phyloP scores from a whole-genome alignment of 2,329 filamentous ascomycete species.

The Fusarium devonianum region DNA sequence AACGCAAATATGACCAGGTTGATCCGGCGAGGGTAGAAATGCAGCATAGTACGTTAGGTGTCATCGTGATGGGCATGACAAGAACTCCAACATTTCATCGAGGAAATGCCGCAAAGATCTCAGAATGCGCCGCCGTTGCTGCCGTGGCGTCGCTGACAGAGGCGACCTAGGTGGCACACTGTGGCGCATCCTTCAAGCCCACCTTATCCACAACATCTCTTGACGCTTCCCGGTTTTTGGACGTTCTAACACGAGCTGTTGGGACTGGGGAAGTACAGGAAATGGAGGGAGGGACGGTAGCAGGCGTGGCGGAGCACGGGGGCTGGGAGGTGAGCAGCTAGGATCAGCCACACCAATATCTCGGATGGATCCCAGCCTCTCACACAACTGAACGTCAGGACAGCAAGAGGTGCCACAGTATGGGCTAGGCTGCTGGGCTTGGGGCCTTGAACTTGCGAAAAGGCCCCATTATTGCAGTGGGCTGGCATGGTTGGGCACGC shows the following conservation, averaged over 20 bases:
- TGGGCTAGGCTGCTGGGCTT: neutral
- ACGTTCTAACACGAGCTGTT: slow-evolving; percentile 23
- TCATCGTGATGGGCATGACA: slow-evolving; percentile 12
- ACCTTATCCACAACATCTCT: slow-evolving; percentile 13
- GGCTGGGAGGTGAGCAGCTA: slow-evolving; percentile 22
- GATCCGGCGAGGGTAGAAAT: slow-evolving; percentile 3
- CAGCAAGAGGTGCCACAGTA: slow-evolving; percentile 29
- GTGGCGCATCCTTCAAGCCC: slow-evolving; percentile 30
- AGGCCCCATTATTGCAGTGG: neutral
- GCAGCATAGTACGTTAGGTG: too few species aligned
- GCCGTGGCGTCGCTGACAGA: slow-evolving; percentile 27
- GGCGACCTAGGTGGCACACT: slow-evolving; percentile 32
- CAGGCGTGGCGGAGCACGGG: slow-evolving; percentile 30
- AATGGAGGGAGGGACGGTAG: slow-evolving; percentile 16
- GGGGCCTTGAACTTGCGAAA: neutral
- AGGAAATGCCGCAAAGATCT: slow-evolving; percentile 1
- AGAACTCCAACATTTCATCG: slow-evolving; percentile 3
- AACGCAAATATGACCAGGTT: slow-evolving; percentile 3
- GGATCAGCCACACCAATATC: slow-evolving; percentile 35
- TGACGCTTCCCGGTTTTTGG: slow-evolving; percentile 16
- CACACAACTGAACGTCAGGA: slow-evolving; percentile 18
- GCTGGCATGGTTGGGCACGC: too few species aligned
- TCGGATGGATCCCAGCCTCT: slow-evolving; percentile 16
- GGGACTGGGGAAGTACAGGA: slow-evolving; percentile 11
- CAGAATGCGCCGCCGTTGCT: slow-evolving; percentile 14